Base-by-base conservation (phyloP, 495 filamentous ascomycete species). In the Neurospora pannonica region DNA sequence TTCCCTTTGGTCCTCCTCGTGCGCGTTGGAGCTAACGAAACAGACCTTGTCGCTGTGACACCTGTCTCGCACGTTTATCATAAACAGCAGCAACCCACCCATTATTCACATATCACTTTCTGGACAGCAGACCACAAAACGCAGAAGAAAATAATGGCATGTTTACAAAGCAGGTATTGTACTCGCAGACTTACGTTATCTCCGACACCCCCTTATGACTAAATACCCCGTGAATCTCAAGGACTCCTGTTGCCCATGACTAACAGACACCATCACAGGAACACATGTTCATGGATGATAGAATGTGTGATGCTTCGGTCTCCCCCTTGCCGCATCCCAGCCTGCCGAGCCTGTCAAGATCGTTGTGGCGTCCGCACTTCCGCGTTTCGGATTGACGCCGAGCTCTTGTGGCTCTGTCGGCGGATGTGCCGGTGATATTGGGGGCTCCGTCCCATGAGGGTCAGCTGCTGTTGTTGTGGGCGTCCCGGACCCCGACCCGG, bases 271-370 rank as follows among this genome's bases (percentile, higher is more conserved):
- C 10, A 1, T 19, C 4, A 6, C 54, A 54, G 54, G 13, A 70
- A 42, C 8, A 70, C 70, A 43, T 7, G 38, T 34, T 72, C 37
- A 78, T 39, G 77, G 73, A 77, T 77, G 76, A 73, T 79, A 79
- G 70, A 71, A 79, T 11, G 77, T 79, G 38, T 74, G 39, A 42
- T 79, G 77, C 71, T 60, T 71, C 67, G 71, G 75, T 39, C 76
- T 71, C 40, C 75, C 75, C 71, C 70, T 28, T 38, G 62, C 74
- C 19, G 71, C 74, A 71, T 77, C 76, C 74, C 70, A 72, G 15
- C 70, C 76, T 21, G 34, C 71, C 71, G 11, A 40, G 38, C 43
- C 73, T 46, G 24, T 37, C 21, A 69, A 9, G 71, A 19, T 43
- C 28, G 21, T 39, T 21, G 71, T 24, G 34, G 60, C 19, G 17